Percentiles rank a stretch among this genome's conserved stretches.
phyloP scores from a whole-genome alignment of 805 yeast species.

The Sugiyamaella smithiae region DNA sequence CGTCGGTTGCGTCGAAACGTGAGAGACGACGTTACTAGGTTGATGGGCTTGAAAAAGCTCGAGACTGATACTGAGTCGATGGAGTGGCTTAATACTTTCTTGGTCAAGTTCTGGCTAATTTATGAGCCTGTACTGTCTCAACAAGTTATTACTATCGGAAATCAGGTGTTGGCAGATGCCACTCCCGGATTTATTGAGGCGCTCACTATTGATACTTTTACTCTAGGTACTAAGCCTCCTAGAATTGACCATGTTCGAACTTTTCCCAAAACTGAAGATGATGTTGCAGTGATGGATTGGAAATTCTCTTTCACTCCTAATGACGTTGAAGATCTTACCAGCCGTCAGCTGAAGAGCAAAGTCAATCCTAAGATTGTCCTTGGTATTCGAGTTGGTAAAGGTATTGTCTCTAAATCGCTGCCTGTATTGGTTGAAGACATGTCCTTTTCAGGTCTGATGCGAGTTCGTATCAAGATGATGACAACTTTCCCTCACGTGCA shows the following conservation, averaged over 20 bases:
- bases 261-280: constrained; percentile 82
- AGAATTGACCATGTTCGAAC: constrained; percentile 89
- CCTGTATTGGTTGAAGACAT: constrained; percentile 80
- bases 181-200: constrained; percentile 85
- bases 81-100: constrained; percentile 91
- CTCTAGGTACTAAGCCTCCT: constrained; percentile 94
- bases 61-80: constrained; percentile 89
- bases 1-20: constrained; percentile 71
- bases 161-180: constrained; percentile 74
- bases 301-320: constrained; percentile 90
- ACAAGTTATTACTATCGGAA: constrained; percentile 80
- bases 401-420: constrained; percentile 56
- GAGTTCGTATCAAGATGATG: constrained; percentile 88
- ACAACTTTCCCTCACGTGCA: constrained; percentile 89
- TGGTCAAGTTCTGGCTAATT: constrained; percentile 88
- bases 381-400: constrained; percentile 74
- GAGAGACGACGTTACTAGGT: constrained; percentile 82
- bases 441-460: constrained; percentile 67
- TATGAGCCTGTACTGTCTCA: constrained; percentile 87
- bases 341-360: constrained; percentile 77
- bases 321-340: constrained; percentile 76
- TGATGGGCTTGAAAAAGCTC: constrained; percentile 71
- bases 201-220: constrained; percentile 82
- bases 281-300: constrained; percentile 98
- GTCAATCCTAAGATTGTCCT: constrained; percentile 80